Percentiles rank a stretch among this genome's conserved stretches.
Conservation (phyloP, 352 stramenopile genomes). For the Elongisporangium undulatum region DNA sequence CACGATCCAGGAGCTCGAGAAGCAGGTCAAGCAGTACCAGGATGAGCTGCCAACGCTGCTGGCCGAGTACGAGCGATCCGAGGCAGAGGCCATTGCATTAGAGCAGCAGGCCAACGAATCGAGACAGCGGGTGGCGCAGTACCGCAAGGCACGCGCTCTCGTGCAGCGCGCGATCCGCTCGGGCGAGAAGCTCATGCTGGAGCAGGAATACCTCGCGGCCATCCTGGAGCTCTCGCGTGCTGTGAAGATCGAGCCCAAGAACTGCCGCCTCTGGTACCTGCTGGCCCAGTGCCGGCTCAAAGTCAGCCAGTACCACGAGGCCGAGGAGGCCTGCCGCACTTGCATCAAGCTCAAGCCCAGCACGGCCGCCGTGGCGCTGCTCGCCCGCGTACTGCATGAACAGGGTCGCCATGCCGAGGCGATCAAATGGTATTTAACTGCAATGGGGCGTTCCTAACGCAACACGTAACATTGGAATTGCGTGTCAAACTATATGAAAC, state of each 20-base stretch:
- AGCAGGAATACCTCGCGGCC: slow-evolving; percentile 55
- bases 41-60: slow-evolving; percentile 39
- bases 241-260: slow-evolving; percentile 38
- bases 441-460: slow-evolving; percentile 23
- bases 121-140: slow-evolving; percentile 33
- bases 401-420: slow-evolving; percentile 45
- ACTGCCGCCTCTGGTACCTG: slow-evolving; percentile 46
- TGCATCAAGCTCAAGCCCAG: slow-evolving; percentile 37
- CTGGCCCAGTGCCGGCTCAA: slow-evolving; percentile 48
- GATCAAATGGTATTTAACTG: slow-evolving; percentile 62
- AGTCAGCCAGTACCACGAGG: slow-evolving; percentile 37
- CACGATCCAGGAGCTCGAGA: slow-evolving; percentile 38
- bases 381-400: slow-evolving; percentile 48
- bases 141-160: slow-evolving; percentile 37
- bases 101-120: slow-evolving; percentile 27
- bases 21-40: slow-evolving; percentile 37
- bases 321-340: slow-evolving; percentile 50
- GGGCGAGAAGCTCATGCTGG: slow-evolving; percentile 29
- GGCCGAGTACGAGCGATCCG: slow-evolving; percentile 33
- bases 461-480: slow-evolving; percentile 5
- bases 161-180: slow-evolving; percentile 39
- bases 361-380: slow-evolving; percentile 33
- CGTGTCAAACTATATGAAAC: not conserved
- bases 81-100: slow-evolving; percentile 11
- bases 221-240: slow-evolving; percentile 55